Evolutionary conservation across 352 stramenopile genomes (phyloP).

Genomic region (Hyaloperonospora brassicae): DNA sequence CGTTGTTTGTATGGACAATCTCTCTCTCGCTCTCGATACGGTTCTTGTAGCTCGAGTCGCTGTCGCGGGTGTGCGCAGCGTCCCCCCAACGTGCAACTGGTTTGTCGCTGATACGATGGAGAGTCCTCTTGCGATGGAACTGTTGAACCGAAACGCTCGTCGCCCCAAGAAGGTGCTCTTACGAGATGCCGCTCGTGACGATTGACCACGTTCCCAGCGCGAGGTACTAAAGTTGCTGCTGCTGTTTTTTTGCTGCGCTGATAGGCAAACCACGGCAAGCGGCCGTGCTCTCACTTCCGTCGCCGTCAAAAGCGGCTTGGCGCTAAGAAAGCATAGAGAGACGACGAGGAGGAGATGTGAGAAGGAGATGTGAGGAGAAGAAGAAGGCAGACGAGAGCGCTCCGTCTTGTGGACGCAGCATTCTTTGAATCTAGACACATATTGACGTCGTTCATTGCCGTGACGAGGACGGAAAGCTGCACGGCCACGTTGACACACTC

Average conservation of each 20-base stretch:
- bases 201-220: not conserved
- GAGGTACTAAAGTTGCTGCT: not conserved
- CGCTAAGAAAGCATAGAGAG: conserved; percentile 27
- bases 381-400: too few species aligned
- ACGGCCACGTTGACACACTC: conserved; percentile 23
- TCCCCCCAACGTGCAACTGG: conserved; percentile 20
- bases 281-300: conserved; percentile 72
- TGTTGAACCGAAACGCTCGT: conserved; percentile 75
- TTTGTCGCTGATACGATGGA: conserved; percentile 22
- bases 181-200: too few species aligned
- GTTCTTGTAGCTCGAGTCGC: conserved; percentile 13
- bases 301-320: conserved; percentile 76
- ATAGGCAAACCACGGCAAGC: conserved; percentile 83
- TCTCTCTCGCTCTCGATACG: not conserved
- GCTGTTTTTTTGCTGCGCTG: not conserved
- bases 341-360: not conserved
- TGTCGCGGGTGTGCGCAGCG: conserved; percentile 37
- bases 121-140: conserved; percentile 54
- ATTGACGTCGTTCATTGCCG: conserved; percentile 6
- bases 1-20: too few species aligned
- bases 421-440: conserved; percentile 12
- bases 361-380: too few species aligned
- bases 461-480: conserved; percentile 1
- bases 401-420: not conserved
- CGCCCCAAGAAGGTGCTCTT: conserved; percentile 65